These are phyloP conservation scores for Luvunga scandens DNA, from an alignment of 345 rosid genomes.

Conservation along the genomic window DNA sequence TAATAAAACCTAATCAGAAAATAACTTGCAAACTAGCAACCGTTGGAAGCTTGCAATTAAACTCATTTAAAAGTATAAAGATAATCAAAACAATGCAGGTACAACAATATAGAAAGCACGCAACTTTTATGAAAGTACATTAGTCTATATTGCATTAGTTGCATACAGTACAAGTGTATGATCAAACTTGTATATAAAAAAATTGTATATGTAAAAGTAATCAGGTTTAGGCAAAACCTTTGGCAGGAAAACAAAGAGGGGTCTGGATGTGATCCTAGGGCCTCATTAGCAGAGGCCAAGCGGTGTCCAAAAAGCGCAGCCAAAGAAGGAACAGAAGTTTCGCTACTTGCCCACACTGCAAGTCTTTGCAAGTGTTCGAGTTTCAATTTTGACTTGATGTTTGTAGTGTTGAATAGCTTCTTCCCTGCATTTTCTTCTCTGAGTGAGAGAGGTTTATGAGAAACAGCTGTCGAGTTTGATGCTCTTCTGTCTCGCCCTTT, in stretches of 20 bases:
- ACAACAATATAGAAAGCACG: not conserved
- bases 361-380: slow-evolving; percentile 67
- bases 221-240: slow-evolving; percentile 34
- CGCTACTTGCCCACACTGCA: slow-evolving; percentile 61
- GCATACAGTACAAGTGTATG: no score
- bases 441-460: slow-evolving; percentile 25
- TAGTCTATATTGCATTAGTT: no score
- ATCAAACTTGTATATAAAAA: not conserved
- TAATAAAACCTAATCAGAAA: not conserved
- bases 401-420: slow-evolving; percentile 26
- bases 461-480: not conserved
- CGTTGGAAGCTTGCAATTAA: not conserved
- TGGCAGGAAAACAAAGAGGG: slow-evolving; percentile 50
- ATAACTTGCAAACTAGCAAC: not conserved
- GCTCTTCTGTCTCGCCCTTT: slow-evolving; percentile 28
- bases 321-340: slow-evolving; percentile 56
- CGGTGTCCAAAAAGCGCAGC: slow-evolving; percentile 61
- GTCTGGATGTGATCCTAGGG: slow-evolving; percentile 43
- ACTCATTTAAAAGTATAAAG: not conserved
- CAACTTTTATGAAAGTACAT: not conserved
- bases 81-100: not conserved
- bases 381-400: slow-evolving; percentile 46
- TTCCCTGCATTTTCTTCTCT: slow-evolving; percentile 39
- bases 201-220: not conserved
- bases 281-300: slow-evolving; percentile 49